phyloP scores from a whole-genome alignment of 352 stramenopile genomes.

The Stephanocyclus meneghinianus region DNA sequence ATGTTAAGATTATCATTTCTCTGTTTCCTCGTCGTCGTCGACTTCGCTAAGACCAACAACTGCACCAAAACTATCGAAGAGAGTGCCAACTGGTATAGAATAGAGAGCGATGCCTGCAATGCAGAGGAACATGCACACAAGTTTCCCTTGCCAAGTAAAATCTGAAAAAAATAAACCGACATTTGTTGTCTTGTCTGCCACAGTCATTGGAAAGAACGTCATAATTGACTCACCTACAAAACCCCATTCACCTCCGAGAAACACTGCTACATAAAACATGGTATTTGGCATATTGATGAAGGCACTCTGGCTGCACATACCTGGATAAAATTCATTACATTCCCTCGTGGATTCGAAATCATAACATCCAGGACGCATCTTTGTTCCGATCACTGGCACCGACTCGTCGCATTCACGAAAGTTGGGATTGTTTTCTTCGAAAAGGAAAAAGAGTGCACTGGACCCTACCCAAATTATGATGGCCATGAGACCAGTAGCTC shows the following conservation, averaged over 20 bases:
- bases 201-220: not conserved
- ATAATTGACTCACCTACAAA: conserved; percentile 49
- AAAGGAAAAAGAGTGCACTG: conserved; percentile 76
- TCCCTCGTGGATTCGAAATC: conserved; percentile 68
- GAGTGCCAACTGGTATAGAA: conserved; percentile 71
- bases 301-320: conserved; percentile 70
- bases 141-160: conserved; percentile 78
- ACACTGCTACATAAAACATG: conserved; percentile 75
- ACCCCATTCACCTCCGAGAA: conserved; percentile 80
- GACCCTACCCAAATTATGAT: conserved; percentile 81
- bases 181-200: not conserved
- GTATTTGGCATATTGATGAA: conserved; percentile 79
- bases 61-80: conserved; percentile 80
- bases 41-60: conserved; percentile 71
- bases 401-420: conserved; percentile 70
- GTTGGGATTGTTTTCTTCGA: conserved; percentile 81
- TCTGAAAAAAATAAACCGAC: conserved; percentile 31
- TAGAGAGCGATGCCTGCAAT: conserved; percentile 77
- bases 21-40: conserved; percentile 62
- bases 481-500: conserved; percentile 74
- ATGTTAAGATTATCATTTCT: too few species aligned
- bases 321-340: conserved; percentile 74
- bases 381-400: conserved; percentile 52
- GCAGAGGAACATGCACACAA: conserved; percentile 78
- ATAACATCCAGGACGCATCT: conserved; percentile 62